Percentiles rank a stretch among this genome's conserved stretches.
phyloP scores from a whole-genome alignment of 1,284 basidiomycete species.

The Ganoderma meredithae region DNA sequence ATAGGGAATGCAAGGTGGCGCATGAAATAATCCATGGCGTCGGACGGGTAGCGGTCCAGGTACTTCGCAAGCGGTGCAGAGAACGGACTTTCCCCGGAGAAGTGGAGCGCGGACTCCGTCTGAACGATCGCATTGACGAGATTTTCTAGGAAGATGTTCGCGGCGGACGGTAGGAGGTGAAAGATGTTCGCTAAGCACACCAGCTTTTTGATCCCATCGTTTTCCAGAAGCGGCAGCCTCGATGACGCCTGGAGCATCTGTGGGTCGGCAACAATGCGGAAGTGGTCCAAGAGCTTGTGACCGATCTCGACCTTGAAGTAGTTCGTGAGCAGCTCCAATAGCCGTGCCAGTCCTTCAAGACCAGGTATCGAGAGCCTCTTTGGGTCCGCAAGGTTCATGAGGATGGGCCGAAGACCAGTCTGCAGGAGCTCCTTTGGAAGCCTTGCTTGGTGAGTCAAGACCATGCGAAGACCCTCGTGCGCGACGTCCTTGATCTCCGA shows the following conservation, averaged over 20 bases:
- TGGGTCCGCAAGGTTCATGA: conserved; percentile 98
- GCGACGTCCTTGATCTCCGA: conserved; percentile 96
- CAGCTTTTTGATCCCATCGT: conserved; percentile 92
- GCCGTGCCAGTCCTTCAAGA: conserved; percentile 93
- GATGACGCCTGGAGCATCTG: conserved; percentile 86
- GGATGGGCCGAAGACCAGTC: conserved; percentile 92
- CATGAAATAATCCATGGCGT: conserved; percentile 89
- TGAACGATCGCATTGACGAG: conserved; percentile 92
- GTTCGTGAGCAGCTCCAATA: conserved; percentile 94
- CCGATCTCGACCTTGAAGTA: conserved; percentile 99
- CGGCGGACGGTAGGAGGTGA: conserved; percentile 92
- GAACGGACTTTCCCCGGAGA: conserved; percentile 91
- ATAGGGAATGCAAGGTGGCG: conserved; percentile 78
- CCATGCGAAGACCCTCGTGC: conserved; percentile 92
- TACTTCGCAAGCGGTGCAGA: conserved; percentile 94
- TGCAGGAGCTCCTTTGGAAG: conserved; percentile 97
- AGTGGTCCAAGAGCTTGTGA: conserved; percentile 96
- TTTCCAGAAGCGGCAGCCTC: conserved; percentile 82
- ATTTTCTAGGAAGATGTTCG: conserved; percentile 91
- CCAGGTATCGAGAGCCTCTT: conserved; percentile 95
- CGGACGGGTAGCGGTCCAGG: conserved; percentile 88
- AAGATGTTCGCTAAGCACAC: conserved; percentile 97
- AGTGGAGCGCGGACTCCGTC: conserved; percentile 91
- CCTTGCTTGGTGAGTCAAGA: conserved; percentile 89
- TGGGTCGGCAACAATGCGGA: conserved; percentile 87